A percentile compares a stretch with the other conserved stretches of the same genome.
phyloP scores from a whole-genome alignment of 352 stramenopile species.

The Globisporangium acanthophoron region DNA sequence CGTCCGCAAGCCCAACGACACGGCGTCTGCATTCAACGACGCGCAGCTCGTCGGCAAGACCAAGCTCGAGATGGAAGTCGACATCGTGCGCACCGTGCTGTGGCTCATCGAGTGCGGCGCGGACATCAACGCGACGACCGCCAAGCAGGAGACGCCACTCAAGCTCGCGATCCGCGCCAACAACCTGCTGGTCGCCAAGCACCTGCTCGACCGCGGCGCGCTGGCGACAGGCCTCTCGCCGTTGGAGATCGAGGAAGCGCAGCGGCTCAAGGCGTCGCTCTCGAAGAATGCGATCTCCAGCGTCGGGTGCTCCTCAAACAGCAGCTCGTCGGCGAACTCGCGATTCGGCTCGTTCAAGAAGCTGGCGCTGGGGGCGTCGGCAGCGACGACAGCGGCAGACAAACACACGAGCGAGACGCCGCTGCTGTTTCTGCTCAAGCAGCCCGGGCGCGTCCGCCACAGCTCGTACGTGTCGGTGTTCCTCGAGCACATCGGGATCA shows the following conservation, averaged over 20 bases:
- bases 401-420: constrained; percentile 25
- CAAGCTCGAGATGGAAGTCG: constrained; percentile 40
- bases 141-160: constrained; percentile 39
- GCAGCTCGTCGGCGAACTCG: constrained; percentile 3
- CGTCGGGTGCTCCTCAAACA: constrained; percentile 27
- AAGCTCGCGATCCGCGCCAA: constrained; percentile 49
- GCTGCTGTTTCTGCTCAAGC: constrained; percentile 66
- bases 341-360: constrained; percentile 19
- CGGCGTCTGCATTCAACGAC: background rate
- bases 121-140: constrained; percentile 50
- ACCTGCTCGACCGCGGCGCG: constrained; percentile 46
- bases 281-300: constrained; percentile 58
- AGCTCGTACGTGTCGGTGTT: constrained; percentile 83
- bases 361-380: background rate
- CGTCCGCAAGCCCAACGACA: background rate
- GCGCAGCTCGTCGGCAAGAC: constrained; percentile 16
- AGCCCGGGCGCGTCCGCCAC: constrained; percentile 62
- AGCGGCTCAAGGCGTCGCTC: constrained; percentile 45
- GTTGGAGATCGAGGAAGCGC: constrained; percentile 35
- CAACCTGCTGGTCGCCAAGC: constrained; percentile 46
- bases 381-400: constrained; percentile 12
- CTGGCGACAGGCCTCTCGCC: constrained; percentile 37
- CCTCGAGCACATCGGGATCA: constrained; percentile 63
- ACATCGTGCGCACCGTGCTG: constrained; percentile 53
- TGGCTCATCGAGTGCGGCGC: constrained; percentile 78